Evolutionary conservation across 495 filamentous ascomycete species (phyloP).

Genomic region (Aspergillus steynii): DNA sequence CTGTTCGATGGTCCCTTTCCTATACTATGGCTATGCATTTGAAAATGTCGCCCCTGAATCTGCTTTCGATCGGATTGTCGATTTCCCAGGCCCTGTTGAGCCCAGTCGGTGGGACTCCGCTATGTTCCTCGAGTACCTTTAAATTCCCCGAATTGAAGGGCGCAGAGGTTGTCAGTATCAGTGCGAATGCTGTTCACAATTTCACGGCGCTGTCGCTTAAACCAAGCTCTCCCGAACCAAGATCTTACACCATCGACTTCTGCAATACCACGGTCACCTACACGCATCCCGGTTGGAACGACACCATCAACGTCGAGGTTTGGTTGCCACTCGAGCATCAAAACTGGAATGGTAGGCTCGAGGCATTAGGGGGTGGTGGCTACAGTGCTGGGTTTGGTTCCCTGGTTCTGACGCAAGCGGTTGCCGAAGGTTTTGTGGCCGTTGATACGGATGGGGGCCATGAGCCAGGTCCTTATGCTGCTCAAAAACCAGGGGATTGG

Average conservation of each 20-base stretch:
- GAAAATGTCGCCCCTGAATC: no score
- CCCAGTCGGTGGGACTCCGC: no score
- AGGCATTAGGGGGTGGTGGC: conserved; percentile 46
- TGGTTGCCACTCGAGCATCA: conserved; percentile 34
- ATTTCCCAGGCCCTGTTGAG: no score
- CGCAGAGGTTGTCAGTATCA: no score
- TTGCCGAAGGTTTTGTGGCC: conserved; percentile 3
- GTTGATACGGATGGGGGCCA: conserved; percentile 37
- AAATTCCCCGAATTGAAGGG: no score
- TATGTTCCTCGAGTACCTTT: no score
- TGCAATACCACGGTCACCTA: conserved; percentile 47
- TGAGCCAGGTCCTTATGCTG: conserved; percentile 40
- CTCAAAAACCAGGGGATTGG: conserved; percentile 30
- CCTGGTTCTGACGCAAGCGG: conserved; percentile 21
- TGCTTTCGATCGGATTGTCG: no score
- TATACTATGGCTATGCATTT: no score
- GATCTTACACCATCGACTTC: conserved; percentile 13
- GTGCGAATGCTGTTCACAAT: no score
- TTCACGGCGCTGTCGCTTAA: no score
- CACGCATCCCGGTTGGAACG: conserved; percentile 43
- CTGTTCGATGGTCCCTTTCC: no score
- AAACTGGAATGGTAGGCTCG: conserved; percentile 43
- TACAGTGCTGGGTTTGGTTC: conserved; percentile 31
- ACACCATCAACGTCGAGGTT: conserved; percentile 34
- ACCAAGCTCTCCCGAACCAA: no score